Evolutionary conservation across 352 stramenopile genomes (phyloP).

Genomic region (Phytophthora pinifolia): DNA sequence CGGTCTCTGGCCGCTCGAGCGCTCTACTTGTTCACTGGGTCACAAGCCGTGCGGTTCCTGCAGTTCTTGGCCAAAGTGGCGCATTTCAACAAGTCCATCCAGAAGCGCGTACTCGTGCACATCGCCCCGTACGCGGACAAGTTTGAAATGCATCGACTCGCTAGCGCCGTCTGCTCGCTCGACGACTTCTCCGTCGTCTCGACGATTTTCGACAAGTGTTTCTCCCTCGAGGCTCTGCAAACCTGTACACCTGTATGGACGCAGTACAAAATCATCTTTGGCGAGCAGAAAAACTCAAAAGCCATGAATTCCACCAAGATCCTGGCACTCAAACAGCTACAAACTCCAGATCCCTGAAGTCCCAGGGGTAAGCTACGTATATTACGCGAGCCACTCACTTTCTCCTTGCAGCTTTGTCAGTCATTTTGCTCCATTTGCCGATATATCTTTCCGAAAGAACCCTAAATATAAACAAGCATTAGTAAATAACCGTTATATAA

Average conservation of each 20-base stretch:
- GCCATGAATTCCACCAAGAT: slow-evolving; percentile 19
- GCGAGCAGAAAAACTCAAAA: slow-evolving; percentile 20
- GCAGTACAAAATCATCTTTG: slow-evolving; percentile 55
- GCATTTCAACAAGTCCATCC: slow-evolving; percentile 59
- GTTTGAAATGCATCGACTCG: slow-evolving; percentile 54
- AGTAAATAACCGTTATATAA: too few species aligned
- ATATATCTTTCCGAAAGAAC: too few species aligned
- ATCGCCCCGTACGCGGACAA: slow-evolving; percentile 44
- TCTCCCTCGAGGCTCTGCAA: slow-evolving; percentile 26
- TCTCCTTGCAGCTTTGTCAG: not conserved
- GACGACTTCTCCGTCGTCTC: slow-evolving; percentile 43
- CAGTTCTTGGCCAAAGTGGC: slow-evolving; percentile 70
- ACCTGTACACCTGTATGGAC: slow-evolving; percentile 44
- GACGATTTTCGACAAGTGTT: slow-evolving; percentile 41
- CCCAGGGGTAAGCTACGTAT: slow-evolving; percentile 4
- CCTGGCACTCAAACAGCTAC: not conserved
- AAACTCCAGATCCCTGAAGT: not conserved
- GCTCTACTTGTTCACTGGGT: slow-evolving; percentile 59
- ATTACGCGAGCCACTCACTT: slow-evolving; percentile 3
- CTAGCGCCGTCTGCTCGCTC: slow-evolving; percentile 44
- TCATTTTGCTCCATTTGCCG: too few species aligned
- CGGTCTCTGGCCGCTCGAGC: slow-evolving; percentile 36
- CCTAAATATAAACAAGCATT: too few species aligned
- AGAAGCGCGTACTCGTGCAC: slow-evolving; percentile 45
- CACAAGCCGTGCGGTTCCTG: slow-evolving; percentile 55